Percentiles rank a stretch among this genome's conserved stretches.
These are phyloP conservation scores for Penicillium alfredii DNA, from an alignment of 495 filamentous ascomycete species.

Conservation along the genomic window DNA sequence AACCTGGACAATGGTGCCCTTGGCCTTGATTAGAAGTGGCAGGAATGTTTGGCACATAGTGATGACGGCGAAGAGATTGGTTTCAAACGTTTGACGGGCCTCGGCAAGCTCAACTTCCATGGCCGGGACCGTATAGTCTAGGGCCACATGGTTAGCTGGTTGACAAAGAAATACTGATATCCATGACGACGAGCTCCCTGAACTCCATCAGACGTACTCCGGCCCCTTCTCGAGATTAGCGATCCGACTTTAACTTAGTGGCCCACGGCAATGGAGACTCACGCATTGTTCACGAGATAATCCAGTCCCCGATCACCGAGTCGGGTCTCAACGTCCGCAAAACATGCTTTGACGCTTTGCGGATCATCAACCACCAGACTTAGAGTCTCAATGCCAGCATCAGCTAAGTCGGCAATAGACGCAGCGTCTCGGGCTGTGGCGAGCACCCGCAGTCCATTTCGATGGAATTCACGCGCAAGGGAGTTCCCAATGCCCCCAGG, in stretches of 20 bases:
- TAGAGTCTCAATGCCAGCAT: constrained; percentile 48
- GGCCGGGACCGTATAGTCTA: constrained; percentile 57
- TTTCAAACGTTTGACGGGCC: constrained; percentile 47
- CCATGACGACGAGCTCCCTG: no score
- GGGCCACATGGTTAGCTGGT: constrained; percentile 3
- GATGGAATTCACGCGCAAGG: constrained; percentile 50
- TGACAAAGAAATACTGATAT: not conserved
- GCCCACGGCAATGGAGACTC: no score
- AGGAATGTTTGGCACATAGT: constrained; percentile 53
- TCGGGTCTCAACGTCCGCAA: constrained; percentile 34
- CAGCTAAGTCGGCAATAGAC: constrained; percentile 41
- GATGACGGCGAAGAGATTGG: constrained; percentile 58
- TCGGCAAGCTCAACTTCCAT: constrained; percentile 50
- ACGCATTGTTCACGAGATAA: constrained; percentile 60
- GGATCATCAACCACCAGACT: constrained; percentile 46
- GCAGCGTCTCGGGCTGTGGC: constrained; percentile 50
- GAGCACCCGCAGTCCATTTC: constrained; percentile 46
- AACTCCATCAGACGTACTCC: constrained; percentile 32
- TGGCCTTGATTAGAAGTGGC: constrained; percentile 50
- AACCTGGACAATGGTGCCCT: constrained; percentile 58
- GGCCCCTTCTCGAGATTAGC: no score
- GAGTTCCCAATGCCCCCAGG: constrained; percentile 56
- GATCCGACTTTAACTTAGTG: no score
- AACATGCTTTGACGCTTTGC: constrained; percentile 42
- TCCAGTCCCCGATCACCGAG: constrained; percentile 46